Evolutionary conservation across 1,139 yeast genomes (phyloP).

Genomic region (Scheffersomyces insectosa): DNA sequence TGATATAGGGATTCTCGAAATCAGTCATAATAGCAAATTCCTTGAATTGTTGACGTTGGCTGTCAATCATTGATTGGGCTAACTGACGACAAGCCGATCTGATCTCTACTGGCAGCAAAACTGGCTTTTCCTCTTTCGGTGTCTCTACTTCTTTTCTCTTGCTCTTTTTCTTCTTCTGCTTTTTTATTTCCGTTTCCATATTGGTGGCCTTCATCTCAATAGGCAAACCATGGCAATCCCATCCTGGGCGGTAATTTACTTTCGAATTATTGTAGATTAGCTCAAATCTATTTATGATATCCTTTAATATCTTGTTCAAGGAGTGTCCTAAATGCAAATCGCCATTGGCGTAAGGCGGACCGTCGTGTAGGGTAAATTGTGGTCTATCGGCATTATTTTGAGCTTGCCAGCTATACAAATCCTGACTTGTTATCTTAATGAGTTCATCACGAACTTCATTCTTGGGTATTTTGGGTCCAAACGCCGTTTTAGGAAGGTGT

Average conservation of each 20-base stretch:
- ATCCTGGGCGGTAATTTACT: conserved; percentile 82
- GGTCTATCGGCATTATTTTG: conserved; percentile 20
- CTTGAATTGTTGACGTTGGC: conserved; percentile 64
- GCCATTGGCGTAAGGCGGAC: conserved; percentile 98
- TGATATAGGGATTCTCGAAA: conserved; percentile 70
- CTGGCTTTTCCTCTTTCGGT: conserved; percentile 21
- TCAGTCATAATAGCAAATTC: conserved; percentile 82
- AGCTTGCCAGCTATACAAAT: conserved; percentile 38
- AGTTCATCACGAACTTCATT: conserved; percentile 27
- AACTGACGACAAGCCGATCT: conserved; percentile 66
- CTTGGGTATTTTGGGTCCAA: conserved; percentile 44
- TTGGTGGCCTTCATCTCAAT: conserved; percentile 77
- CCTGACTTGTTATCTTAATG: conserved; percentile 27
- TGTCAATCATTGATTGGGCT: conserved; percentile 64
- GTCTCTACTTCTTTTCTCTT: conserved; percentile 10
- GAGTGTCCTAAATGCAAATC: conserved; percentile 94
- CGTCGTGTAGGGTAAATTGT: conserved; percentile 81
- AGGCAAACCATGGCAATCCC: conserved; percentile 99
- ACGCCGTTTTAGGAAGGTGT: conserved; percentile 41
- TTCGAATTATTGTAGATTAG: conserved; percentile 56
- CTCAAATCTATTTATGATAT: conserved; percentile 74
- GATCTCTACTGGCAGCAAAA: conserved; percentile 46
- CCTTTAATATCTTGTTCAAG: conserved; percentile 83
- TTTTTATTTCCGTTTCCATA: conserved; percentile 40
- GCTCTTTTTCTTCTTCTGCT: conserved; percentile 31